Evolutionary conservation across 768 basidiomycete species (phyloP).

Genomic region (Cystofilobasidium bisporidii): DNA sequence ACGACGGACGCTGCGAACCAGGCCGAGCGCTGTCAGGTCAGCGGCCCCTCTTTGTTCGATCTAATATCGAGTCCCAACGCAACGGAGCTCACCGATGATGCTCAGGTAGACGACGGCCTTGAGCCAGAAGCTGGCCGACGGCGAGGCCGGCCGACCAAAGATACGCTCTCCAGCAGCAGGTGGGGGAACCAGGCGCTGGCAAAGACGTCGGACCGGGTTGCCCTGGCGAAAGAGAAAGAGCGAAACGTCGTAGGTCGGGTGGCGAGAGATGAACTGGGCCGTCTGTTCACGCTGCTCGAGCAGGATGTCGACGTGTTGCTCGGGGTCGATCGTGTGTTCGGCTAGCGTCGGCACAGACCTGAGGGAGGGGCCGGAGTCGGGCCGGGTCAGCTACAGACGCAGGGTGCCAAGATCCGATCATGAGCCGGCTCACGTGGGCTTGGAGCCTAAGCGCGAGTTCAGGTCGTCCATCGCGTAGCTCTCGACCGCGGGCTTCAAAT

Average conservation of each 20-base stretch:
- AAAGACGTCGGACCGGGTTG: conserved; percentile 59
- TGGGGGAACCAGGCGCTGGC: conserved; percentile 74
- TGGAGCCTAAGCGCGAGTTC: neutral
- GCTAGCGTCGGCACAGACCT: conserved; percentile 63
- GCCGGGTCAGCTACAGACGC: neutral
- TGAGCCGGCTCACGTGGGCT: neutral
- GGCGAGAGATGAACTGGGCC: conserved; percentile 75
- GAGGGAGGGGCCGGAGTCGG: conserved; percentile 7
- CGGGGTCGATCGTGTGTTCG: conserved; percentile 48
- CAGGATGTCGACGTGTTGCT: conserved; percentile 54
- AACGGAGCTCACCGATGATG: conserved; percentile 50
- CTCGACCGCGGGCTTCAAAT: neutral
- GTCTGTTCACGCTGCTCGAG: conserved; percentile 65
- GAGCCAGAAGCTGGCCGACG: conserved; percentile 58
- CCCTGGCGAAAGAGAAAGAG: conserved; percentile 83
- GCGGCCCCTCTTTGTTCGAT: too few species aligned
- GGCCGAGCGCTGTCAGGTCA: too few species aligned
- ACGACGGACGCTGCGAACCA: conserved; percentile 48
- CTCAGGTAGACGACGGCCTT: conserved; percentile 62
- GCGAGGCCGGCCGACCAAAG: conserved; percentile 62
- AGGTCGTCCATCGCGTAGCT: conserved; percentile 4
- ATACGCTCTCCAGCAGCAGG: conserved; percentile 67
- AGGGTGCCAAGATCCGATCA: too few species aligned
- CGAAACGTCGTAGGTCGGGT: conserved; percentile 80
- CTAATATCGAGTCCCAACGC: too few species aligned